Conservation (phyloP, 148 eudicot species). For the Tetragonia tetragonoides region DNA sequence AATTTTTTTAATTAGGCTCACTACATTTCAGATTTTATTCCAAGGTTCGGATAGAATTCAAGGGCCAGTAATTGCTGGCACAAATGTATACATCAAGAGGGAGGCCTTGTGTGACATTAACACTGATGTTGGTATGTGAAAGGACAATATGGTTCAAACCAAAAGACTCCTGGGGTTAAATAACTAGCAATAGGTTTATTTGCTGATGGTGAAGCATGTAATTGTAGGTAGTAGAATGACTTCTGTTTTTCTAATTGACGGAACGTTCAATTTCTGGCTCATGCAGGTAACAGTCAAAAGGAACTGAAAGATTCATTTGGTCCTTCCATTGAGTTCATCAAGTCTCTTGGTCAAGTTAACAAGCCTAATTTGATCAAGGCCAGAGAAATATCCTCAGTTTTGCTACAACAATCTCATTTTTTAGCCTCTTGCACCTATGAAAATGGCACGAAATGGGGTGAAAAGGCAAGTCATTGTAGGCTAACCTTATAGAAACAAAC, state of each 20-base stretch:
- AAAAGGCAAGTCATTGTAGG: constrained; percentile 43
- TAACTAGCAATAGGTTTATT: too few species aligned
- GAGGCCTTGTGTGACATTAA: constrained; percentile 43
- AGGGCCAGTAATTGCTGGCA: constrained; percentile 56
- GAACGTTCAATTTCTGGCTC: not conserved
- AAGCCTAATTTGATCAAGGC: not conserved
- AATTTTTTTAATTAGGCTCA: not conserved
- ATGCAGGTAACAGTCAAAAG: constrained; percentile 29
- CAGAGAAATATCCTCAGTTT: constrained; percentile 7
- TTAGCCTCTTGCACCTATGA: constrained; percentile 60
- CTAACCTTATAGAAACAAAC: too few species aligned
- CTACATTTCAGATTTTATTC: constrained; percentile 21
- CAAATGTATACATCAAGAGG: constrained; percentile 60
- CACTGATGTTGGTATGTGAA: constrained; percentile 5
- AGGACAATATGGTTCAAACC: too few species aligned
- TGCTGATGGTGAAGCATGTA: too few species aligned
- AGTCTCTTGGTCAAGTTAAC: constrained; percentile 26
- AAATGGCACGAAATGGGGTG: constrained; percentile 61
- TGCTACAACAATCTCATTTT: constrained; percentile 31
- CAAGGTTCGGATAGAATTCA: constrained; percentile 56
- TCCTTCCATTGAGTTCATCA: constrained; percentile 43
- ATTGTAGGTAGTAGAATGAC: too few species aligned
- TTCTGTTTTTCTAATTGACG: not conserved
- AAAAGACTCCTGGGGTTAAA: too few species aligned
- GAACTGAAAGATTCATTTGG: constrained; percentile 40